Conservation (phyloP, 2,329 filamentous ascomycete species). For the Cercospora sojina region DNA sequence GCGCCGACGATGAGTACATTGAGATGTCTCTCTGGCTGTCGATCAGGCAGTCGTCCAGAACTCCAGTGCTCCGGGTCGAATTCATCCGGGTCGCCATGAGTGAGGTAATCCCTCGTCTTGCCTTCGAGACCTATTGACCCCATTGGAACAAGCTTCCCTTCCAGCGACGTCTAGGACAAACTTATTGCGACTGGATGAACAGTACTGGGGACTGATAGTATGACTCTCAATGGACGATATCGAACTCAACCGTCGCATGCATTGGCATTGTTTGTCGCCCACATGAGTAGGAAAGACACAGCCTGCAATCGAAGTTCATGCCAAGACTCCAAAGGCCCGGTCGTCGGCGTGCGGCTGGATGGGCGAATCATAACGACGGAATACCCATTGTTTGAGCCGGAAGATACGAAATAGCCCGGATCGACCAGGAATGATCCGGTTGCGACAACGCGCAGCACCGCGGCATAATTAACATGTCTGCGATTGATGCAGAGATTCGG, state of each 20-base stretch:
- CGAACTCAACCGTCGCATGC: neutral
- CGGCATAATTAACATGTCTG: neutral
- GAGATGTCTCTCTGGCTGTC: slow-evolving; percentile 7
- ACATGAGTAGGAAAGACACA: neutral
- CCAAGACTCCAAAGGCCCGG: slow-evolving; percentile 1
- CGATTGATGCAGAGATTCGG: neutral
- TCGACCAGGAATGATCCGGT: slow-evolving; percentile 1
- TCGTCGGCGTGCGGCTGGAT: neutral
- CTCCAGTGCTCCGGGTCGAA: neutral
- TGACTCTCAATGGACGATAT: neutral
- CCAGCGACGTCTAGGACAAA: neutral
- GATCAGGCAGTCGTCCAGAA: neutral
- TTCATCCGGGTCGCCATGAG: neutral
- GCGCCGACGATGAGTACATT: slow-evolving; percentile 24
- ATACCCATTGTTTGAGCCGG: neutral
- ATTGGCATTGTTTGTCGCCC: neutral
- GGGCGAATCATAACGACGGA: neutral
- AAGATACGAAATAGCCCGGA: neutral
- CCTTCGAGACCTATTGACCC: neutral
- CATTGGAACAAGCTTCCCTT: neutral
- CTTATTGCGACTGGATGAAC: neutral
- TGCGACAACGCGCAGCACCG: neutral
- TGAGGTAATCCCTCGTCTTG: neutral
- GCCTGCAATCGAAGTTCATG: neutral
- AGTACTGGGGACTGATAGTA: neutral